Evolutionary conservation across 176 grass and related monocot species (phyloP), one percentile per base, ranked within the genome.

Genomic region (Typha latifolia): DNA sequence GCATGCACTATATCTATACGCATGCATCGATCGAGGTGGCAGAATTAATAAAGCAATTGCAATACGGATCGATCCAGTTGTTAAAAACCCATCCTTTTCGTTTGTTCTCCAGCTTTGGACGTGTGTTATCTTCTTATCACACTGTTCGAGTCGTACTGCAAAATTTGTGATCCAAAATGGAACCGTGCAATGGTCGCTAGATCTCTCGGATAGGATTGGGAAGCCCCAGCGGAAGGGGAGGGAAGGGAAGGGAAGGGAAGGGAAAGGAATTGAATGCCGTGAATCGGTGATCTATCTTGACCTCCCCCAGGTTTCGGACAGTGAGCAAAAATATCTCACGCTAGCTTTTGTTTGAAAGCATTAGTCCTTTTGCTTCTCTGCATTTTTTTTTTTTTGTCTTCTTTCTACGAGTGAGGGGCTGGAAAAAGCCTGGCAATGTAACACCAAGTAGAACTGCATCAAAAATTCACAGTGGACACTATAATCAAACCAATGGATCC

Each of bases 151-250:
- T n/a, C 51, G 55, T 21, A 64, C 48, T 67, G 16, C 43, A 22
- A 79, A 82, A 64, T 84, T 77, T 43, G 26, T 49, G 31, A 23
- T 87, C 34, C 81, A 79, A 4, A 61, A 76, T 21, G 82, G 78
- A 87, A 64, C 48, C 57, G 29, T 34, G 43, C 37, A 2, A 31
- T 16, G 19, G 6, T 13, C 64, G 37, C 6, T 10, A 43, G 37
- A 43, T 49, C 14, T 52, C 48, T 24, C 0, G 7, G n/a, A 50
- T 20, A 77, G 2, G 61, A 64, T 52, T n/a, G n/a, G n/a, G n/a
- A n/a, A n/a, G n/a, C n/a, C n/a, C n/a, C n/a, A n/a, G n/a, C n/a
- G n/a, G 27, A 29, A 3, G 27, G 3, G 0, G 2, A 3, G 27
- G 27, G 3, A 29, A 29, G 27, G 27, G 27, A 29, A 29, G 2